These are phyloP conservation scores for Ceriops decandra DNA, from an alignment of 345 rosid genomes.

Conservation along the genomic window DNA sequence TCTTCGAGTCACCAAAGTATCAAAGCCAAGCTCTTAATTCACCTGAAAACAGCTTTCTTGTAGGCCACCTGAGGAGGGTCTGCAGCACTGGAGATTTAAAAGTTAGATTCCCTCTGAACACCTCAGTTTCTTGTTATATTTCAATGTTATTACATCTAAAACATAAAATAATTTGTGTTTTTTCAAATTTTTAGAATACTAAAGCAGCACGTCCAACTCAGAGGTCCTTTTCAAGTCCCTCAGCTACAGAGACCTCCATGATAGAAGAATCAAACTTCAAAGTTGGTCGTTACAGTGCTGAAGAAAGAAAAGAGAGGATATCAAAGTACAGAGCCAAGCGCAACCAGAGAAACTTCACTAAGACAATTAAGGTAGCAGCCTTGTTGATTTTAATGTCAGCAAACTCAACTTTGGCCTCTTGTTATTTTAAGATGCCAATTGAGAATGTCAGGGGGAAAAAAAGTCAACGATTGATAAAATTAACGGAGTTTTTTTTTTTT, in stretches of 20 bases:
- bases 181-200: constrained; percentile 22
- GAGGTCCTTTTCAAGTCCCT: constrained; percentile 46
- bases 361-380: constrained; percentile 75
- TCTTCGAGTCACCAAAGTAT: constrained; percentile 44
- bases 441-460: background rate
- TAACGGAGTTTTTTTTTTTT: constrained; percentile 1
- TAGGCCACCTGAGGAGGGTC: constrained; percentile 63
- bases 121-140: constrained; percentile 11
- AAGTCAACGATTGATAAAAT: no score
- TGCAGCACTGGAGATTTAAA: constrained; percentile 82
- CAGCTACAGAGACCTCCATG: constrained; percentile 37
- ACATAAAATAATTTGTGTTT: background rate
- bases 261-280: constrained; percentile 55
- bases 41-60: constrained; percentile 50
- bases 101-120: constrained; percentile 26
- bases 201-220: constrained; percentile 25
- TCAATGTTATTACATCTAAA: background rate
- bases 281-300: constrained; percentile 78
- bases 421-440: background rate
- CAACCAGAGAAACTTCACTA: constrained; percentile 79
- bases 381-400: background rate
- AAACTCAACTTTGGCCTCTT: background rate
- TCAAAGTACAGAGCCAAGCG: constrained; percentile 90
- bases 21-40: constrained; percentile 41
- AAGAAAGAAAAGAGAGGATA: constrained; percentile 82